These are phyloP conservation scores for Cymodocea nodosa DNA, from an alignment of 116 monocot genomes.

Conservation along the genomic window DNA sequence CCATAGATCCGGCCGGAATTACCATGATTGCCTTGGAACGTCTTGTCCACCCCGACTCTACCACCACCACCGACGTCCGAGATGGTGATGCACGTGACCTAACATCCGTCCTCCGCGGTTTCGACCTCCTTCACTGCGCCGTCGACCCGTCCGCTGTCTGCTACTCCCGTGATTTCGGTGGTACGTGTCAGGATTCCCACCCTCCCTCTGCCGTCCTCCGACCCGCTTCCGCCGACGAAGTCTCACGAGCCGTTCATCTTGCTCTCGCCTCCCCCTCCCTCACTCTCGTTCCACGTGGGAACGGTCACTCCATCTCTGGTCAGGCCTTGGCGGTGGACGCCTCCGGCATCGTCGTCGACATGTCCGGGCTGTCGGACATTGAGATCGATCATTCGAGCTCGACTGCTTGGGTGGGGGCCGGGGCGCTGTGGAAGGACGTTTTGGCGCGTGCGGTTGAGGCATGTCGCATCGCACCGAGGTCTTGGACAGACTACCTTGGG, in stretches of 20 bases:
- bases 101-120: not conserved
- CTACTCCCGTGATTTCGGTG: slow-evolving; percentile 23
- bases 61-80: too few relatives aligned
- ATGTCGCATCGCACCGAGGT: slow-evolving; percentile 15
- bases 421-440: slow-evolving; percentile 73
- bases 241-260: slow-evolving; percentile 3
- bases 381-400: slow-evolving; percentile 6
- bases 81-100: not conserved
- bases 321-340: slow-evolving; percentile 46
- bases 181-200: slow-evolving; percentile 1
- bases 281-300: slow-evolving; percentile 63
- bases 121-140: slow-evolving; percentile 4
- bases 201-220: slow-evolving; percentile 20
- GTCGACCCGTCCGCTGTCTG: slow-evolving; percentile 1
- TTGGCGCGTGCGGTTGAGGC: slow-evolving; percentile 25
- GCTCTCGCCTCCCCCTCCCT: slow-evolving; percentile 14
- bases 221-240: slow-evolving; percentile 17
- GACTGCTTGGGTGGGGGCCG: slow-evolving; percentile 44
- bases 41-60: too few relatives aligned
- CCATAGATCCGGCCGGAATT: too few relatives aligned
- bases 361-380: slow-evolving; percentile 35
- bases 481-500: slow-evolving; percentile 26
- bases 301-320: slow-evolving; percentile 81
- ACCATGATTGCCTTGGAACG: too few relatives aligned
- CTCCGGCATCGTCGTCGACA: slow-evolving; percentile 61